These are phyloP conservation scores for Verticillium klebahnii DNA, from an alignment of 2,329 filamentous ascomycete genomes.

Conservation along the genomic window DNA sequence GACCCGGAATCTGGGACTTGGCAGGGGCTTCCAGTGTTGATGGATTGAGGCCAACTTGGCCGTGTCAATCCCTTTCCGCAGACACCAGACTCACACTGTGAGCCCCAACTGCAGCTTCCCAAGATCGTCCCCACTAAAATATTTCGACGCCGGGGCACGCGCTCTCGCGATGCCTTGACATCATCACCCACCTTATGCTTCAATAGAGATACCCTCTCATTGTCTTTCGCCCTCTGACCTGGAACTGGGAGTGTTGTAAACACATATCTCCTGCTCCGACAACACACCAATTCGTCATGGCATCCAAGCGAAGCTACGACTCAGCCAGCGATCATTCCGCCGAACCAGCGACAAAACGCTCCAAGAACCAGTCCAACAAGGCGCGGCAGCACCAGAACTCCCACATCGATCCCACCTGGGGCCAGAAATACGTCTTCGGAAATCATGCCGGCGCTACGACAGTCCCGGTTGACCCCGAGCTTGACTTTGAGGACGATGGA, in stretches of 20 bases:
- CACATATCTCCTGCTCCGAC: background rate
- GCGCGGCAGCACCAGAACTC: conserved; percentile 36
- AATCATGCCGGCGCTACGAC: conserved; percentile 45
- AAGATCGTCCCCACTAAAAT: background rate
- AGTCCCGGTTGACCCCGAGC: conserved; percentile 46
- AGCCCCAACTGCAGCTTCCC: background rate
- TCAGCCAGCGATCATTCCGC: conserved; percentile 21
- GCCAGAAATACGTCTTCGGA: conserved; percentile 68
- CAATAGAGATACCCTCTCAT: background rate
- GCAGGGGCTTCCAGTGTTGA: too few relatives aligned
- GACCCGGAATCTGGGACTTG: too few relatives aligned
- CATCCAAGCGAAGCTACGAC: conserved; percentile 28
- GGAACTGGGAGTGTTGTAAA: background rate
- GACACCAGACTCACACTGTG: background rate
- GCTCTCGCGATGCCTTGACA: background rate
- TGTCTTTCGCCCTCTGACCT: background rate
- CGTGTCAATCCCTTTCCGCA: too few relatives aligned
- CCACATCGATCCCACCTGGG: conserved; percentile 59
- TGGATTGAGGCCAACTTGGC: too few relatives aligned
- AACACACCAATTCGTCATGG: conserved; percentile 19
- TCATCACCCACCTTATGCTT: background rate
- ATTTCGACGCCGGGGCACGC: background rate
- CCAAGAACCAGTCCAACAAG: conserved; percentile 22
- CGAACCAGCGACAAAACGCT: conserved; percentile 16
- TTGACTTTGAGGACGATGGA: conserved; percentile 62